A percentile compares a stretch with the other conserved stretches of the same genome.
Conservation (phyloP, 805 yeast species). For the Lipomyces starkeyi region DNA sequence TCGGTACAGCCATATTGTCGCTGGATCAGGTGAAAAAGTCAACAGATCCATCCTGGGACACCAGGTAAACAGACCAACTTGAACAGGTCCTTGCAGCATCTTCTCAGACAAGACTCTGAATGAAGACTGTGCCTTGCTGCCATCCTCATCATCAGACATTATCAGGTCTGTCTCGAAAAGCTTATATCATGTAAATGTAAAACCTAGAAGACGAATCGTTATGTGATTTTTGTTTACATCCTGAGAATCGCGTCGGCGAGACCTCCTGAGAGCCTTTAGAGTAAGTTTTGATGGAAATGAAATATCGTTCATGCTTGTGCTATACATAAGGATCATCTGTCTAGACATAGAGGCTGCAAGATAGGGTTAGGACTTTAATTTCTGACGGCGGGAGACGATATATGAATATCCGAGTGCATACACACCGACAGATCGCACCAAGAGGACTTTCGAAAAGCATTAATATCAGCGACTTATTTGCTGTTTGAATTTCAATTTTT, state of each 20-base stretch:
- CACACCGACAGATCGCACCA: neutral
- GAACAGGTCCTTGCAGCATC: constrained; percentile 26
- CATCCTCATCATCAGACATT: constrained; percentile 9
- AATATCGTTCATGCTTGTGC: neutral
- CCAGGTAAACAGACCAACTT: constrained; percentile 28
- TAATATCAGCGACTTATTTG: neutral
- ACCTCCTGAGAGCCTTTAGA: too few relatives aligned
- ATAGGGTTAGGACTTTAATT: neutral
- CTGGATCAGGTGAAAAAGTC: constrained; percentile 30
- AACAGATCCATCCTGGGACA: constrained; percentile 38
- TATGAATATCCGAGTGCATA: neutral
- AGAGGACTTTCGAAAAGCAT: neutral
- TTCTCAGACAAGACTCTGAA: constrained; percentile 25
- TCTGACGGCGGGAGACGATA: neutral
- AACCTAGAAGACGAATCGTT: neutral
- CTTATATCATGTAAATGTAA: neutral
- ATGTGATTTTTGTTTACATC: neutral
- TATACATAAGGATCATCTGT: neutral
- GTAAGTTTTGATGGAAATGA: neutral
- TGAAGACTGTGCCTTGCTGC: constrained; percentile 1
- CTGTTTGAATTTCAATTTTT: too few relatives aligned
- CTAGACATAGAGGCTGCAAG: neutral
- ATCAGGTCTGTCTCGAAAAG: neutral
- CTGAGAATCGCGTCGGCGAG: neutral
- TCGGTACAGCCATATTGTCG: constrained; percentile 32